Evolutionary conservation across 495 filamentous ascomycete genomes (phyloP), one percentile per base, ranked within the genome.

Genomic region (Tetracladium setigerum): DNA sequence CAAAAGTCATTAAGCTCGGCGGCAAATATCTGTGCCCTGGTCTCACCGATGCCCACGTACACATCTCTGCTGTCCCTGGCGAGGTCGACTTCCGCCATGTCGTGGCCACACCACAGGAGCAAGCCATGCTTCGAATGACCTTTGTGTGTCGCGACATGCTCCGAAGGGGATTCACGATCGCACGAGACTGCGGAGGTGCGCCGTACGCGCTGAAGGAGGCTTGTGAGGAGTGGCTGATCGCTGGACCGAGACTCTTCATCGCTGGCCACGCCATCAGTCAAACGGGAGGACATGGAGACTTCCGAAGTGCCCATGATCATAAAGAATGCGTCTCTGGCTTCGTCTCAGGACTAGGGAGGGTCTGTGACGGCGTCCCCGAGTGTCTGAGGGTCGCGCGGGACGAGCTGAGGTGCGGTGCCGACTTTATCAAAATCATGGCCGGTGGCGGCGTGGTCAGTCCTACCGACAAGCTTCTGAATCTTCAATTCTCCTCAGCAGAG

Each of bases 41-140:
- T 4, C 59, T 82, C 2, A 77, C 79, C n/a, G 78, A 82, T 56
- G 68, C 66, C 53, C 78, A 81, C 49, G 75, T 80, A 6, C 78
- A 81, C 41, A 60, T 81, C 35, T 38, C 46, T 9, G 47, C 52
- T 8, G 47, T 50, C 1, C 52, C 52, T 19, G 52, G 52, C 30
- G 40, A 43, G 24, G 34, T 37, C 17, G 38, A 40, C 19, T 36
- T 53, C 12, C 12, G 32, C 1, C 32, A 48, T 16, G 69, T 72
- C n/a, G 59, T 65, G 22, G 44, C 50, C 30, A 46, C 57, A 18
- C 48, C 62, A 9, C 38, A 10, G 16, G 17, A 14, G 38, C 8
- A 8, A 40, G 50, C 53, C 0, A 35, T 57, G 15, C 52, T 76
- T 16, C 60, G 71, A 4, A 67, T 74, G 47, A 68, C 73, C 1